These are phyloP conservation scores for Magnaporthiopsis poae DNA, from an alignment of 2,329 filamentous ascomycete species.

Conservation along the genomic window DNA sequence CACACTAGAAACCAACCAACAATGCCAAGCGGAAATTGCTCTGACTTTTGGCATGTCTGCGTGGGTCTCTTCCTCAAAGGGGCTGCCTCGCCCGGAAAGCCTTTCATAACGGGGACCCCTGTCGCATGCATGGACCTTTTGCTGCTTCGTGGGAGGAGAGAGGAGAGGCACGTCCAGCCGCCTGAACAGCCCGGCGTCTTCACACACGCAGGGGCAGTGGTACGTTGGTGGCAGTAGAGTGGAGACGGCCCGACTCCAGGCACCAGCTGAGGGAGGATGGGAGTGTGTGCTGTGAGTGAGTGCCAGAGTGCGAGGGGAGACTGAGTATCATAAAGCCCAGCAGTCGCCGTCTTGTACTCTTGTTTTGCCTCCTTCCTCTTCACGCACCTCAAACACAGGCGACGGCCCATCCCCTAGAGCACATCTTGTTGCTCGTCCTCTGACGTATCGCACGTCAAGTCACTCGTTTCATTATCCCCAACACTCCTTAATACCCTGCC, in stretches of 20 bases:
- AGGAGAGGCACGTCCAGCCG: not conserved
- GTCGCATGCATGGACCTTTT: not conserved
- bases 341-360: not conserved
- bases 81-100: not conserved
- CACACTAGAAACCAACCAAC: not conserved
- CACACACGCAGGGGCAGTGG: not conserved
- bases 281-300: not conserved
- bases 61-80: not conserved
- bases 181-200: not conserved
- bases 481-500: slow-evolving; percentile 18
- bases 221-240: not conserved
- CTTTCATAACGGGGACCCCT: no score
- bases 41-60: not conserved
- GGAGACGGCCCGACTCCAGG: not conserved
- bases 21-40: not conserved
- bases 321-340: not conserved
- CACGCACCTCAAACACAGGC: not conserved
- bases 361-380: not conserved
- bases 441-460: slow-evolving; percentile 37
- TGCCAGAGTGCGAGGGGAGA: not conserved
- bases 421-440: slow-evolving; percentile 26
- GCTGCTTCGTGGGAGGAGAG: no score
- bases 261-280: not conserved
- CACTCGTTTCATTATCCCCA: slow-evolving; percentile 24
- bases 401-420: slow-evolving; percentile 15